Base-by-base conservation (phyloP, 352 stramenopile genomes). In the Pythium guiyangense region DNA sequence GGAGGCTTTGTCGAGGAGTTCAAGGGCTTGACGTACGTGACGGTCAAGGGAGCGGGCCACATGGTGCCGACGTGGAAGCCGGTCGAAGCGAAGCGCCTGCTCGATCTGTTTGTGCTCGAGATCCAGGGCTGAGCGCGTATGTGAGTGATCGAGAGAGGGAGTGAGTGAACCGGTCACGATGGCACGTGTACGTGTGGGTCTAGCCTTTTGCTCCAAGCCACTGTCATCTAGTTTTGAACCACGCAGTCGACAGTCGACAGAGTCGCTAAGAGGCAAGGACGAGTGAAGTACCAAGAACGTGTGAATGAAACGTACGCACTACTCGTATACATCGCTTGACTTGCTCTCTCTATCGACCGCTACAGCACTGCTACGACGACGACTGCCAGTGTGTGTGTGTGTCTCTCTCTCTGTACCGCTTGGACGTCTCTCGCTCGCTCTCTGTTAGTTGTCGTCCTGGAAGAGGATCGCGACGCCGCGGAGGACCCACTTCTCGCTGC, bases 391-490 rank as follows among this genome's bases (percentile, higher is more conserved):
- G 6, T 10, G 3, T 44, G 6, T n/a, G n/a, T n/a, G n/a, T n/a
- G n/a, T n/a, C n/a, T n/a, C n/a, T n/a, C n/a, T n/a, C n/a, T n/a
- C n/a, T n/a, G n/a, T n/a, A n/a, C n/a, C n/a, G n/a, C n/a, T n/a
- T n/a, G n/a, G n/a, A n/a, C 17, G 14, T 45, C 18, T 45, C 39
- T 20, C 39, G 18, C 14, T n/a, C n/a, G n/a, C n/a, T n/a, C n/a
- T 37, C 31, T n/a, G 42, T 40, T 96, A 98, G 68, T 97, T 94
- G 76, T 98, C 94, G 57, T 94, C 95, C 71, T 99, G 94, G 71
- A 98, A 90, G 54, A 98, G 67, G 22, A 99, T 75, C 8, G 92
- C 93, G 40, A 98, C 96, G 53, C 92, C 95, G 37, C 90, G 91
- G 15, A 98, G 67, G 2, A 98, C 87, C 96, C 96, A 99, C 69